Evolutionary conservation across 306 rosid genomes (phyloP), one percentile per base, ranked within the genome.

Genomic region (Fagus crenata): DNA sequence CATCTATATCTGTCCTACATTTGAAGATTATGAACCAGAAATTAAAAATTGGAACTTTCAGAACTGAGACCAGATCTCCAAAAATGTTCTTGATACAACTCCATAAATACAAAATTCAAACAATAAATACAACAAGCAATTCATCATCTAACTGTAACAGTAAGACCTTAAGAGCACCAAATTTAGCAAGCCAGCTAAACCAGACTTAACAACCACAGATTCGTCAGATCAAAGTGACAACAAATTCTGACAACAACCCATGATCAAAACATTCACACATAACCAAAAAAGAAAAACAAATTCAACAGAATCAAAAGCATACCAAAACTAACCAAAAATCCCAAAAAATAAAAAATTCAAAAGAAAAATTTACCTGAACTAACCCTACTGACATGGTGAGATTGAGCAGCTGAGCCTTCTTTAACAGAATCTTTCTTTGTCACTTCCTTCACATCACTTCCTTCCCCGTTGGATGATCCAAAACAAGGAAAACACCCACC

Each of bases 401-500:
- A 81, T 84, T 88, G 97, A 85, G 88, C 68, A 83, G 84, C 69
- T 74, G 97, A 84, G 83, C 89, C 88, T 61, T 92, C 97, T 76
- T 90, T 92, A 43, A 78, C 84, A 63, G 95, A 87, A 40, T 92
- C 97, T 80, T 92, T 92, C 74, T 86, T 88, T 11, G 73, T 53
- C 73, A 85, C 88, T 83, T 90, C 96, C 81, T 92, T 95, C 1
- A 84, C 88, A 64, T 78, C 89, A 73, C 82, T 81, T 55, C 77
- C 92, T 78, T 82, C 93, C 73, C 89, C 75, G 86, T 89, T 82
- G 84, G 97, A 89, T 89, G 97, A 93, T 90, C 93, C 92, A 87
- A 88, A 89, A 84, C 99, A 95, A 84, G 97, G 98, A 82, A 95
- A 92, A 84, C 99, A 95, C 84, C 97, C 92, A 90, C 97, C 97